Evolutionary conservation across 163 green algal species (phyloP).

Genomic region (Scenedesmus sp.): DNA sequence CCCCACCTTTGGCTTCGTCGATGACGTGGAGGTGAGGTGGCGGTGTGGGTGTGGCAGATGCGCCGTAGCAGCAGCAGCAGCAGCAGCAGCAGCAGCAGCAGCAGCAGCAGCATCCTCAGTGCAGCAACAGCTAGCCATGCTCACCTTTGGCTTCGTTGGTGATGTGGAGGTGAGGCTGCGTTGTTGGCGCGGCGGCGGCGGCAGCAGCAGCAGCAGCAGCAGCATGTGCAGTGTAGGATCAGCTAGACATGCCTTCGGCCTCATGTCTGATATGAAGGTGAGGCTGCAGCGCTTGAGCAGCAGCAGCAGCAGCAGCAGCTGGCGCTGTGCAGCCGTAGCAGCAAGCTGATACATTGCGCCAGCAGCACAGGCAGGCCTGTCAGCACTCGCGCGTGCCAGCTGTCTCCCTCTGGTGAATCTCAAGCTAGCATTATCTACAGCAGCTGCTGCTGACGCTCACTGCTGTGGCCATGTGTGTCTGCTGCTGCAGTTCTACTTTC

Average conservation of each 20-base stretch:
- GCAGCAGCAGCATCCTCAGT: background rate
- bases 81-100: background rate
- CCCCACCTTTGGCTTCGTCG: constrained; percentile 93
- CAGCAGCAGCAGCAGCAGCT: constrained; percentile 4
- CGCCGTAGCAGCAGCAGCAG: no score
- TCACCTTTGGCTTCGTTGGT: constrained; percentile 64
- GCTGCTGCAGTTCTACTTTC: constrained; percentile 82
- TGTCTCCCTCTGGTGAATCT: no score
- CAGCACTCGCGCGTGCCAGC: background rate
- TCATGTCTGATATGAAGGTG: no score
- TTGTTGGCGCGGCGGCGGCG: no score
- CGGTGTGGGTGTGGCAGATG: no score
- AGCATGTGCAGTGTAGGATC: no score
- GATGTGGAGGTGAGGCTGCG: no score
- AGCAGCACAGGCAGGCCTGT: background rate
- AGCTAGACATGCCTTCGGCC: no score
- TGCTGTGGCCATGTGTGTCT: background rate
- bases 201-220: no score
- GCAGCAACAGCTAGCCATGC: no score
- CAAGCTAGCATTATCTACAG: background rate
- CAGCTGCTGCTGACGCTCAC: background rate
- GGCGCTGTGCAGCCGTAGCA: background rate
- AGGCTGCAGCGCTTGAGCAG: background rate
- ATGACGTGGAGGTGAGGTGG: constrained; percentile 86
- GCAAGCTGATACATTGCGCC: background rate